phyloP scores from a whole-genome alignment of 2,329 filamentous ascomycete species.

The Cladobotryum mycophilum region DNA sequence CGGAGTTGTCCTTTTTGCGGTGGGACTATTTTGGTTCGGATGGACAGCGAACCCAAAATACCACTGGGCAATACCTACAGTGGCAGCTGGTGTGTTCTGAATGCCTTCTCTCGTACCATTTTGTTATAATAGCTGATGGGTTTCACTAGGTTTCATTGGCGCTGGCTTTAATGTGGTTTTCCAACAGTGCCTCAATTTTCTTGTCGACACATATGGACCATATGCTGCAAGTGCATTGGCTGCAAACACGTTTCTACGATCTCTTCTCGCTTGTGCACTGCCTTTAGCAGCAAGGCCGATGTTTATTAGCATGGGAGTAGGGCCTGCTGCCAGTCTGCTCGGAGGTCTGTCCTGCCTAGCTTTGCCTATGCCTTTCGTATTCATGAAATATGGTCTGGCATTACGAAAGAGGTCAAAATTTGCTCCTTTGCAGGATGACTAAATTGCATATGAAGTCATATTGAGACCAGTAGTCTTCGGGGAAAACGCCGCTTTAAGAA shows the following conservation, averaged over 20 bases:
- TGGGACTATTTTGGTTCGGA: slow-evolving; percentile 56
- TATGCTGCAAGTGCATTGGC: slow-evolving; percentile 59
- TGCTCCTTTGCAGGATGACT: too few species aligned
- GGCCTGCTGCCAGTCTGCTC: slow-evolving; percentile 47
- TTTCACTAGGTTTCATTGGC: slow-evolving; percentile 25
- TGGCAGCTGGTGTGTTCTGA: slow-evolving; percentile 2
- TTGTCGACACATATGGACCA: slow-evolving; percentile 47
- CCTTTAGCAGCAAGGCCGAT: slow-evolving; percentile 39
- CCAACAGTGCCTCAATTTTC: slow-evolving; percentile 46
- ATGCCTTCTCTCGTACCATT: slow-evolving; percentile 8
- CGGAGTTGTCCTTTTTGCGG: slow-evolving; percentile 45
- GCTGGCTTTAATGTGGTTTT: slow-evolving; percentile 36
- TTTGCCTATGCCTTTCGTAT: slow-evolving; percentile 6
- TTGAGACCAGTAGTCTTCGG: too few species aligned
- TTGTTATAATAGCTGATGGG: too few species aligned
- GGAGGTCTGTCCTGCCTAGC: slow-evolving; percentile 2
- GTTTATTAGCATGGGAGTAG: too few species aligned
- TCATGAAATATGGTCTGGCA: slow-evolving; percentile 1
- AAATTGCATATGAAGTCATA: too few species aligned
- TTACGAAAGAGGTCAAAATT: too few species aligned
- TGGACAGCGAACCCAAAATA: slow-evolving; percentile 42
- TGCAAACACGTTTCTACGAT: slow-evolving; percentile 54
- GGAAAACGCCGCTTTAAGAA: too few species aligned
- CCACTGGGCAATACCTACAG: neutral
- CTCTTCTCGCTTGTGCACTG: slow-evolving; percentile 50